Conservation (phyloP, 257 asterid genomes). For the Solanum corneliomulleri region DNA sequence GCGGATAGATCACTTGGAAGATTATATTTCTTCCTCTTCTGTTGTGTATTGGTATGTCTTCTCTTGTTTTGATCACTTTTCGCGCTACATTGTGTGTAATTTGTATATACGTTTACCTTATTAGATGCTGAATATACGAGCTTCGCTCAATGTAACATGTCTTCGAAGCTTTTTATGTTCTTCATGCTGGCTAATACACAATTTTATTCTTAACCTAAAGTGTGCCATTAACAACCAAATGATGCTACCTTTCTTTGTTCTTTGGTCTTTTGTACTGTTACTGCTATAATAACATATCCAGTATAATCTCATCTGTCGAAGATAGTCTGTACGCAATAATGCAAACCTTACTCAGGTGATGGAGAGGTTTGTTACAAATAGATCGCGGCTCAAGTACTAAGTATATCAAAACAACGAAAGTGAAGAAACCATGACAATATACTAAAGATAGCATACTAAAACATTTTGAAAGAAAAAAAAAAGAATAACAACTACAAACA, state of each 20-base stretch:
- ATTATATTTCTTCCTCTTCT: constrained; percentile 42
- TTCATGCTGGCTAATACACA: background rate
- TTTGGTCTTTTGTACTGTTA: background rate
- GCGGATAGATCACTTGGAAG: constrained; percentile 51
- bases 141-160: background rate
- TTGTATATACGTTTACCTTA: background rate
- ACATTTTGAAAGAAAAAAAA: background rate
- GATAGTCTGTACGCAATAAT: background rate
- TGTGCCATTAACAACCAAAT: background rate
- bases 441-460: too few species aligned
- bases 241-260: background rate
- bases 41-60: constrained; percentile 47
- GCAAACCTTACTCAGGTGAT: background rate
- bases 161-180: background rate
- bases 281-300: background rate
- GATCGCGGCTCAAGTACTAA: background rate
- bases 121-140: background rate
- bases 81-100: background rate
- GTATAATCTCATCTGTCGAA: too few species aligned
- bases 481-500: background rate
- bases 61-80: constrained; percentile 26
- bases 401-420: background rate
- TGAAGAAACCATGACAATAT: background rate
- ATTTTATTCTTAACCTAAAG: background rate
- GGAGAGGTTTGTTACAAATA: background rate